Evolutionary conservation across 805 yeast genomes (phyloP).

Genomic region (Candida vartiovaarae): DNA sequence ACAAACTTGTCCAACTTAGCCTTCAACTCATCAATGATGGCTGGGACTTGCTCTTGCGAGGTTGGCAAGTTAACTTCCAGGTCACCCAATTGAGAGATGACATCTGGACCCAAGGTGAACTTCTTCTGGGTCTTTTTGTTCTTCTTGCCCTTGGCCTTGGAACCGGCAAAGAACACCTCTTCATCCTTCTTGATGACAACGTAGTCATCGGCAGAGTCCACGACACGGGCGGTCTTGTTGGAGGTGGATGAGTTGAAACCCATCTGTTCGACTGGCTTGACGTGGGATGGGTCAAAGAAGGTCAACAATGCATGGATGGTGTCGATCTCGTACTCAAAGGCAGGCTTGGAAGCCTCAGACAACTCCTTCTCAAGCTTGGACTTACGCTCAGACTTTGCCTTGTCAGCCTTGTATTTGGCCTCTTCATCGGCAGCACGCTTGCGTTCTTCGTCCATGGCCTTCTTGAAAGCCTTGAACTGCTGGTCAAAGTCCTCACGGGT

Average conservation of each 20-base stretch:
- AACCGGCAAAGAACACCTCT: constrained; percentile 49
- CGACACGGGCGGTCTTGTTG: constrained; percentile 32
- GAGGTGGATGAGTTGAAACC: constrained; percentile 26
- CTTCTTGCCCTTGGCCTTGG: constrained; percentile 36
- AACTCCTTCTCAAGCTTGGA: constrained; percentile 63
- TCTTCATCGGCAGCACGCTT: constrained; percentile 55
- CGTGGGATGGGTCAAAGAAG: constrained; percentile 74
- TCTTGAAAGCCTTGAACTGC: constrained; percentile 64
- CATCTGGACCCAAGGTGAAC: constrained; percentile 73
- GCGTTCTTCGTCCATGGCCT: constrained; percentile 65
- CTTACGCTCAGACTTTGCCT: constrained; percentile 45
- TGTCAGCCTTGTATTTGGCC: constrained; percentile 37
- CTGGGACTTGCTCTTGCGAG: constrained; percentile 60
- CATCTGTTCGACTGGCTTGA: constrained; percentile 40
- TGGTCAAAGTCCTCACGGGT: constrained; percentile 70
- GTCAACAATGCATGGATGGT: constrained; percentile 65
- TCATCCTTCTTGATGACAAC: constrained; percentile 59
- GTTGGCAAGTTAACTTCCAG: constrained; percentile 76
- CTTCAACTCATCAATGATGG: constrained; percentile 59
- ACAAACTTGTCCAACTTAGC: constrained; percentile 62
- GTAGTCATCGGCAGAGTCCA: constrained; percentile 58
- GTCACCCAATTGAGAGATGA: constrained; percentile 69
- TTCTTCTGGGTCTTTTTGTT: constrained; percentile 45
- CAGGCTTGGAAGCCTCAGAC: constrained; percentile 73
- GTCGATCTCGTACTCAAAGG: constrained; percentile 72